Base-by-base conservation (phyloP, 345 rosid genomes). In the Orychophragmus violaceus region DNA sequence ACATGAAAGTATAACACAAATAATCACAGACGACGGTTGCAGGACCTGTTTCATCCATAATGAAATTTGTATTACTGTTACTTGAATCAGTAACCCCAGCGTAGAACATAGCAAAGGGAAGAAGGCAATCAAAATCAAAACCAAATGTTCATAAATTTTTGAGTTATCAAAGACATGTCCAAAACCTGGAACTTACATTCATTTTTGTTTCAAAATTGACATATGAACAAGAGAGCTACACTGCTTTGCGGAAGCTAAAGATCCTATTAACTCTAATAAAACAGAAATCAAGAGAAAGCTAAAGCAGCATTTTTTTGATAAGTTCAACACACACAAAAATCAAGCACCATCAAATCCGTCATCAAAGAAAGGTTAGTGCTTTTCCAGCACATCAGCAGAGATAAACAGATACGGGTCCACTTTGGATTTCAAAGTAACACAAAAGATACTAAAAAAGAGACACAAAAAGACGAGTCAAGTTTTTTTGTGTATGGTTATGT, bases 21-120 rank as follows among this genome's bases (percentile, higher is more conserved):
- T 79, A 77, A 68, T 84, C 83, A 59, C 85, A 84, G 35, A 84
- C 52, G 37, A 84, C 82, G 3, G 83, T 84, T 41, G 72, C 88
- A 49, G 88, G 85, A 24, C 85, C 83, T 79, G 76, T 37, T 58
- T 21, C 71, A 76, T 59, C 28, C 48, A 66, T 14, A 18, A 17
- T 35, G 10, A 62, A 55, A 30, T 5, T 53, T 8, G n/a, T 17
- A 42, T 50, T 51, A 66, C 25, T 23, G 4, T 45, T 18, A 49
- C 17, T 60, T 7, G 18, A 50, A 49, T 8, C 52, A 59, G 21
- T 24, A 25, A 24, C 27, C 56, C 27, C 37, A 3, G 27, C 8
- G 13, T 52, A 19, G 10, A 61, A 21, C 36, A 59, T 14, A 60
- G 18, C 46, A 68, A 58, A 24, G 14, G 22, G 37, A 58, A 68